Percentiles rank a stretch among this genome's conserved stretches.
Conservation (phyloP, 805 yeast genomes). For the Yamadazyma kitorensis region DNA sequence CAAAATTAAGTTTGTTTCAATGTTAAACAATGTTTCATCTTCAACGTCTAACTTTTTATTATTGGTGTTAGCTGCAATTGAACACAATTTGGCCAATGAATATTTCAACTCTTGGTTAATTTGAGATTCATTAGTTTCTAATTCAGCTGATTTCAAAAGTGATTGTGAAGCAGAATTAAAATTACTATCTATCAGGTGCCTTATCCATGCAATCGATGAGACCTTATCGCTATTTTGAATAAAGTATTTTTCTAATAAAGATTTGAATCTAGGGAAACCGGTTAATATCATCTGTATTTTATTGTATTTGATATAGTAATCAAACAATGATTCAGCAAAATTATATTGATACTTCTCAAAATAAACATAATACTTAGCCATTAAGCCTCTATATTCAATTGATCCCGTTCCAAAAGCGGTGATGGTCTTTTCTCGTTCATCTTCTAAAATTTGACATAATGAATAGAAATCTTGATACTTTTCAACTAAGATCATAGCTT, state of each 20-base stretch:
- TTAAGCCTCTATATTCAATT: constrained; percentile 15
- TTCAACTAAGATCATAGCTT: constrained; percentile 64
- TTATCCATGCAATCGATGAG: constrained; percentile 69
- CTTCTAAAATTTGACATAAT: constrained; percentile 48
- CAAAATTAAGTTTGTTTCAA: constrained; percentile 49
- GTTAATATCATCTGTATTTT: constrained; percentile 53
- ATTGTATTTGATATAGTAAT: constrained; percentile 51
- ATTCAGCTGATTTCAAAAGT: constrained; percentile 40
- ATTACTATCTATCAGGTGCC: constrained; percentile 51
- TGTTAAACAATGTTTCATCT: constrained; percentile 33
- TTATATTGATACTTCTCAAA: constrained; percentile 61
- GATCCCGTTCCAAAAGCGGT: constrained; percentile 17
- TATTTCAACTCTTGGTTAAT: constrained; percentile 53
- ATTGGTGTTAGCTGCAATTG: constrained; percentile 39
- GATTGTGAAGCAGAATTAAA: constrained; percentile 49
- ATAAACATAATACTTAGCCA: constrained; percentile 42
- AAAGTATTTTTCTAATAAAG: constrained; percentile 53
- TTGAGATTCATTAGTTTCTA: constrained; percentile 35
- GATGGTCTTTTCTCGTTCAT: constrained; percentile 22
- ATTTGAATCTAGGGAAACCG: constrained; percentile 52
- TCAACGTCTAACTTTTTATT: constrained; percentile 10
- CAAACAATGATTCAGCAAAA: constrained; percentile 66
- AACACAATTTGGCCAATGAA: constrained; percentile 70
- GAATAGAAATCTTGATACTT: constrained; percentile 63
- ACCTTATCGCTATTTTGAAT: constrained; percentile 37